phyloP scores from a whole-genome alignment of 106 monocot genomes.

The Acorus calamus region DNA sequence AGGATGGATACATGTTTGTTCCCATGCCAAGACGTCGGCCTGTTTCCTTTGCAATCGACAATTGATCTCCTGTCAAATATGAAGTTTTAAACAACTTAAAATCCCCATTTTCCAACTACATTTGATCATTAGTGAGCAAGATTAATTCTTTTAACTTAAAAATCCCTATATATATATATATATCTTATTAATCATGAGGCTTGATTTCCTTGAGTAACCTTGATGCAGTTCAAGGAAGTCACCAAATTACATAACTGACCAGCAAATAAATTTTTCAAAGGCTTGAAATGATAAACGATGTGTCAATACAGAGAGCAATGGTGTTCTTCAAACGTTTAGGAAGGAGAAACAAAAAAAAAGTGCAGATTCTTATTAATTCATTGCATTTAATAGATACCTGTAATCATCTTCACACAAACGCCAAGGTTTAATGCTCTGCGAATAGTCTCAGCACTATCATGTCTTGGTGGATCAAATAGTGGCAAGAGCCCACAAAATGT shows the following conservation, averaged over 20 bases:
- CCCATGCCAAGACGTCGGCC: conserved; percentile 73
- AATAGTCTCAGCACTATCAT: conserved; percentile 74
- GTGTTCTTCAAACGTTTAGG: not conserved
- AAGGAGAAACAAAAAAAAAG: not conserved
- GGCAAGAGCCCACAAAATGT: conserved; percentile 55
- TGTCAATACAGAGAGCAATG: too few relatives aligned
- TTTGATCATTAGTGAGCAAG: too few relatives aligned
- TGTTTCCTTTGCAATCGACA: conserved; percentile 64
- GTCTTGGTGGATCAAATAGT: conserved; percentile 64
- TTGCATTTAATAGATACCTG: conserved; percentile 16
- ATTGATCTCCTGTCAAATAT: conserved; percentile 41
- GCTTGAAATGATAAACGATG: too few relatives aligned
- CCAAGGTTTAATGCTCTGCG: conserved; percentile 55
- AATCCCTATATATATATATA: too few relatives aligned
- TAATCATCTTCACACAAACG: conserved; percentile 68
- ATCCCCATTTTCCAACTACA: too few relatives aligned
- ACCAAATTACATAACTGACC: too few relatives aligned
- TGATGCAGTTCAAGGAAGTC: too few relatives aligned
- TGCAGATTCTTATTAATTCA: not conserved
- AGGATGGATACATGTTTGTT: conserved; percentile 73
- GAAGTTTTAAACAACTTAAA: not conserved
- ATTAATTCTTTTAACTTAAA: too few relatives aligned
- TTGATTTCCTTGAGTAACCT: too few relatives aligned
- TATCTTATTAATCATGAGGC: too few relatives aligned
- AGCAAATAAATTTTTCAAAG: too few relatives aligned